These are phyloP conservation scores for Globisporangium paddicum DNA, from an alignment of 352 stramenopile species.

Conservation along the genomic window DNA sequence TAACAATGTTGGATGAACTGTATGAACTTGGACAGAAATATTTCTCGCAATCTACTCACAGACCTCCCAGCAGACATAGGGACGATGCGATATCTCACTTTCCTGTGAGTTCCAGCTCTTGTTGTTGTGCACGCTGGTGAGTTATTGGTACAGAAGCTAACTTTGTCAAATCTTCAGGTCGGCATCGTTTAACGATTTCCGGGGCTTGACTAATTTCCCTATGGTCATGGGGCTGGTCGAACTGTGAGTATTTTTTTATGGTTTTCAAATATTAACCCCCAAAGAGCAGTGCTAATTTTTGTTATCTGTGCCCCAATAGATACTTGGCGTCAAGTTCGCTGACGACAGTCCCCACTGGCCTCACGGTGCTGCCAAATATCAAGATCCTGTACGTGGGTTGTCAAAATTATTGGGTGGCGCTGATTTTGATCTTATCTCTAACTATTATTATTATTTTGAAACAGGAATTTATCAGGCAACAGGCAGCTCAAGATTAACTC, in stretches of 20 bases:
- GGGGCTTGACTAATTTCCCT: constrained; percentile 3
- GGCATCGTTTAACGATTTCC: constrained; percentile 11
- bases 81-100: constrained; percentile 11
- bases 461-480: constrained; percentile 13
- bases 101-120: constrained; percentile 1
- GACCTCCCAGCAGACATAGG: constrained; percentile 7
- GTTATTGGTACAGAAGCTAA: not conserved
- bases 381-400: constrained; percentile 14
- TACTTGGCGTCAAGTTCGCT: constrained; percentile 5
- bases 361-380: constrained; percentile 12
- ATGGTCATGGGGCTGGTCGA: constrained; percentile 10
- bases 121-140: not conserved
- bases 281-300: too few species aligned
- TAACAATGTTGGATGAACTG: not conserved
- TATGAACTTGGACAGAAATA: not conserved
- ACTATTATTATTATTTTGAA: not conserved
- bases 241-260: not conserved
- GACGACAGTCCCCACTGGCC: constrained; percentile 1
- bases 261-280: too few species aligned
- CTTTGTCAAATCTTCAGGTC: constrained; percentile 1
- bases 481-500: constrained; percentile 5
- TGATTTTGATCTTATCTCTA: not conserved
- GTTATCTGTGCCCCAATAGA: not conserved
- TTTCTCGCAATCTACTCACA: constrained; percentile 12
- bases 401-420: too few species aligned